Conservation (phyloP, 2,329 filamentous ascomycete species). For the Atkinsonella texensis region DNA sequence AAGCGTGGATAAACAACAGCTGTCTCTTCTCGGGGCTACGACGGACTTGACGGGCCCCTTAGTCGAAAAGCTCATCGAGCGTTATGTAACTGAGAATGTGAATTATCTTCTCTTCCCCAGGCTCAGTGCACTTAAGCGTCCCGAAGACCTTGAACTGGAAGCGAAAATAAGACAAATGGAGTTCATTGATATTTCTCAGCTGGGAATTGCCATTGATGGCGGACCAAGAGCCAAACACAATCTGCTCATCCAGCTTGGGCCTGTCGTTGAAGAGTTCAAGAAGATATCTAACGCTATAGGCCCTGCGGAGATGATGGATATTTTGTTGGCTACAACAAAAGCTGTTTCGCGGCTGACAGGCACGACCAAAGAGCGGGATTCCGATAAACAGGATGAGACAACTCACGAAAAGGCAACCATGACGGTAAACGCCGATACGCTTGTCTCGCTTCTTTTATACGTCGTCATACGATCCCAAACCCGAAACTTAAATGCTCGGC, state of each 20-base stretch:
- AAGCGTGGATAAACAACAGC: slow-evolving; percentile 85
- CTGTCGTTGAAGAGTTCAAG: slow-evolving; percentile 78
- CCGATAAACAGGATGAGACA: slow-evolving; percentile 16
- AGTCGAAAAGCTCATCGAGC: slow-evolving; percentile 88
- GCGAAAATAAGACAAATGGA: slow-evolving; percentile 87
- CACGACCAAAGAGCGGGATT: slow-evolving; percentile 29
- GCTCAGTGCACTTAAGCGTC: slow-evolving; percentile 62
- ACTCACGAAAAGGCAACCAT: slow-evolving; percentile 42
- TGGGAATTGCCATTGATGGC: slow-evolving; percentile 77
- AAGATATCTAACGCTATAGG: slow-evolving; percentile 68
- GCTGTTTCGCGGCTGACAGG: slow-evolving; percentile 60
- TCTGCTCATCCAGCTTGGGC: slow-evolving; percentile 61
- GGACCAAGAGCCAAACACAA: slow-evolving; percentile 70
- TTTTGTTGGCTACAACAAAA: slow-evolving; percentile 71
- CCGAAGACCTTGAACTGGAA: slow-evolving; percentile 80
- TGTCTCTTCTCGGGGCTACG: slow-evolving; percentile 81
- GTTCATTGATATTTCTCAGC: slow-evolving; percentile 84
- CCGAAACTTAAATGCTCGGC: slow-evolving; percentile 72
- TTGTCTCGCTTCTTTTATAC: slow-evolving; percentile 82
- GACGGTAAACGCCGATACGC: slow-evolving; percentile 70
- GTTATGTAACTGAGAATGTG: slow-evolving; percentile 86
- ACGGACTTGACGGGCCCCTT: slow-evolving; percentile 87
- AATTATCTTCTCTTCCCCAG: slow-evolving; percentile 82
- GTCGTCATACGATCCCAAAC: slow-evolving; percentile 88
- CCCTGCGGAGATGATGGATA: slow-evolving; percentile 80